Base-by-base conservation (phyloP, 2,329 filamentous ascomycete species). In the Aspergillus aculeatinus region DNA sequence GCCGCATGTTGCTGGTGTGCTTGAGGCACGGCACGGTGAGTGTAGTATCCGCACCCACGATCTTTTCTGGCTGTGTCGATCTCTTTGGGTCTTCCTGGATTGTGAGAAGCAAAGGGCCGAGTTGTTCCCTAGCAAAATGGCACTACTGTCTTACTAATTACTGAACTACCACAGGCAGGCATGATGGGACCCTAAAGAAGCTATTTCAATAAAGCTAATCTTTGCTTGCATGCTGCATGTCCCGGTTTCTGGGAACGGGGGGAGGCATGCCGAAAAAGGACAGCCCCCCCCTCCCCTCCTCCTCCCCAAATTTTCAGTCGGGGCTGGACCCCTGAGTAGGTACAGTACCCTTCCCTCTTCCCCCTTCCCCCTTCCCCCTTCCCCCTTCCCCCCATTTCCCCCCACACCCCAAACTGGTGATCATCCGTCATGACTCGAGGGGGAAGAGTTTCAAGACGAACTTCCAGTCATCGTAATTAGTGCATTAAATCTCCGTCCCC, bases 191-290 rank as follows among this genome's bases (percentile, higher is more conserved):
- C 25, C 12, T 31, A 50, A 21, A 56, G 31, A 35, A 3, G 10
- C 31, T 39, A 33, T 29, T 25, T n/a, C 53, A 55, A 42, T 44
- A 29, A 16, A 55, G 14, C 35, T 10, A 39, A 55, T 44, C 33
- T 27, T 16, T n/a, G 39, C 31, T 12, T 50, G 42, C 44, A 60
- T 53, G 21, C 19, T 25, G 21, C 35, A 51, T 51, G 44, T 51
- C 56, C 59, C 50, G 59, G 56, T 61, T 58, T 58, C 48, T 55
- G 56, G 56, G 59, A 59, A 35, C 33, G 14, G 16, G 14, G 16
- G 39, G 16, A 44, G 16, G 39, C 39, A 42, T 42, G 16, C 39
- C 39, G 16, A n/a, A 42, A 14, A 42, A 19, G 27, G 7, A 9
- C 27, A 9, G 1, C 25, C 25, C 25, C 25, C 21, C 21, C 21